Base-by-base conservation (phyloP, 768 basidiomycete genomes). In the Pleurotus djamor region DNA sequence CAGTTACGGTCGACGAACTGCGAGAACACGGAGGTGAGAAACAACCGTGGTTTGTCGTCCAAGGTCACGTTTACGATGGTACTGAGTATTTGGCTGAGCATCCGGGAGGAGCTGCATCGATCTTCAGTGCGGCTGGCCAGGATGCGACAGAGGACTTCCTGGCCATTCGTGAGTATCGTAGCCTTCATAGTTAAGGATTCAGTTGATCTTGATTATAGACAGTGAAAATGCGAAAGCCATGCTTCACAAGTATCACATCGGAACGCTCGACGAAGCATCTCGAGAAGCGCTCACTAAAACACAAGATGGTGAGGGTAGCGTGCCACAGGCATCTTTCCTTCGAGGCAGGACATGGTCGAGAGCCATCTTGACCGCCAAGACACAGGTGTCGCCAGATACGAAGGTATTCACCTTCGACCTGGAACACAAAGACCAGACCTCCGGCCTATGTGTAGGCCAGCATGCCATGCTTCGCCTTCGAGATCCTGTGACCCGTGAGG, bases 111-210 rank as follows among this genome's bases (percentile, higher is more conserved):
- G 71, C 74, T 0, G 77, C 83, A 57, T 82, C 82, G 2, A 88
- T 87, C 58, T 68, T 74, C 12, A 71, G 82, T 16, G 78, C 82
- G 8, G 84, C 84, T 1, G 84, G 84, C 0, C 75, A 84, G 61
- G 86, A 88, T 61, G 80, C 82, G 2, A 81, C 83, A 0, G 86
- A 87, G 12, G 85, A 88, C 60, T 88, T 87, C 67, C 74, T 85
- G 68, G 81, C 84, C 0, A 85, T 87, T 55, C 86, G 86, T 67
- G 83, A 81, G n/a, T 68, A 73, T 7, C 80, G 82, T 58, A 83
- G 79, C 2, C 78, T 74, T 56, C 59, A 59, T 21, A 76, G 80
- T 65, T 71, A 85, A 7, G 76, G 74, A 0, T 74, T 79, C 63
- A 7, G 16, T 17, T 47, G 17, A 47, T 81, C 32, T 7, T 3